Base-by-base conservation (phyloP, 257 asterid species). In the Solanum raphanifolium region DNA sequence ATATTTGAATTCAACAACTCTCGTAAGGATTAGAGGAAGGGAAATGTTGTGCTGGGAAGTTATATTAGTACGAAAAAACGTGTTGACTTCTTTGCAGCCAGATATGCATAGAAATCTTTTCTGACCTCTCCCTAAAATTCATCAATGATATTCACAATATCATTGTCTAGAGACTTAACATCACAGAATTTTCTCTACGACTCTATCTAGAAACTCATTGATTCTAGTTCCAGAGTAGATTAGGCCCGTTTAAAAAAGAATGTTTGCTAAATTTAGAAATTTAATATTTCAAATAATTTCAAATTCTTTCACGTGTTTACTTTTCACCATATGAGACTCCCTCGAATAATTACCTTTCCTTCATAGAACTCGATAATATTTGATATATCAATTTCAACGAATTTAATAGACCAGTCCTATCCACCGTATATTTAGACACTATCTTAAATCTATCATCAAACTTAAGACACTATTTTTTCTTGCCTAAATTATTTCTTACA, bases 161-260 rank as follows among this genome's bases (percentile, higher is more conserved):
- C 62, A 52, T 52, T 52, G 9, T 52, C 1, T 18, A 18, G n/a
- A 52, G 23, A 6, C 62, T 52, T 0, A 52, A 52, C 23, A 52
- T 52, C 9, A 52, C 16, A 52, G 1, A 18, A 2, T 2, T 52
- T 52, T 18, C n/a, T 6, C n/a, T 0, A 52, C n/a, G 2, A 52
- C 10, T 52, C n/a, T 52, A 18, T 52, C n/a, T 18, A 18, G 10
- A 52, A 52, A 18, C 10, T 52, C 2, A 6, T 52, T 52, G 62
- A 52, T 1, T 52, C n/a, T 1, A 18, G n/a, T 0, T 52, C 1
- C 2, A 52, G 0, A 52, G 62, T 18, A 52, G 0, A 52, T 18
- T 52, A 52, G 1, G 0, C 10, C 0, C 10, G 4, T 52, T 52
- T 52, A 18, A 52, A 52, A 48, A 52, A 52, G 9, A 52, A 6